Conservation (phyloP, 768 basidiomycete genomes). For the Lentinula detonsa region DNA sequence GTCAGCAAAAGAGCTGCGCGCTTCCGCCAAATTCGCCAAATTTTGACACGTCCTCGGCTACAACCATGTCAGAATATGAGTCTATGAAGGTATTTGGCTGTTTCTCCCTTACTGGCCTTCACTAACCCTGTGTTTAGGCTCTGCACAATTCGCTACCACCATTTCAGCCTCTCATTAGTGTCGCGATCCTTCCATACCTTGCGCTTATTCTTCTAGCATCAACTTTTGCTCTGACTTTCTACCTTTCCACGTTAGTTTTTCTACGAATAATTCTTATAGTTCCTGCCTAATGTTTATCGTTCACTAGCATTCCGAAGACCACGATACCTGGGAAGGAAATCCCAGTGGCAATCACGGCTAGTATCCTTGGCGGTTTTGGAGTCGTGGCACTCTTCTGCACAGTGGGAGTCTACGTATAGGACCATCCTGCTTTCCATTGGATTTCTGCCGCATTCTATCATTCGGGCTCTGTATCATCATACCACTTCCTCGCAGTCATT, state of each 20-base stretch:
- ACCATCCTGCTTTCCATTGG: background rate
- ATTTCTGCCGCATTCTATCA: background rate
- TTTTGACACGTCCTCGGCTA: background rate
- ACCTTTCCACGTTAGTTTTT: constrained; percentile 74
- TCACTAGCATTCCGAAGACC: constrained; percentile 45
- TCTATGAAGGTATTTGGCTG: constrained; percentile 38
- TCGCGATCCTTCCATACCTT: constrained; percentile 62
- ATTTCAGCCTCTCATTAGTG: constrained; percentile 68
- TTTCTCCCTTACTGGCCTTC: background rate
- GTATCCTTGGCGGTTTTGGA: constrained; percentile 80
- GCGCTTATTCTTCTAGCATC: constrained; percentile 66
- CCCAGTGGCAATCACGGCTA: constrained; percentile 65
- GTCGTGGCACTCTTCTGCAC: constrained; percentile 86
- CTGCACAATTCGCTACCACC: constrained; percentile 63
- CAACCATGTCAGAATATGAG: constrained; percentile 50
- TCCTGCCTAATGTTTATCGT: background rate
- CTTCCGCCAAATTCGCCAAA: background rate
- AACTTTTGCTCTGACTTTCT: constrained; percentile 85
- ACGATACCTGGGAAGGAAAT: constrained; percentile 58
- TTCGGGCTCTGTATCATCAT: background rate
- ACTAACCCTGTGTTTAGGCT: constrained; percentile 24
- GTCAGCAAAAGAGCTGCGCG: background rate
- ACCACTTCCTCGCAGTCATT: background rate
- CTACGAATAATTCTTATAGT: constrained; percentile 1
- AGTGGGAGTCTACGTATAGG: constrained; percentile 76